Evolutionary conservation across 495 filamentous ascomycete species (phyloP), one percentile per base, ranked within the genome.

Genomic region (Penicillium mononematosum): DNA sequence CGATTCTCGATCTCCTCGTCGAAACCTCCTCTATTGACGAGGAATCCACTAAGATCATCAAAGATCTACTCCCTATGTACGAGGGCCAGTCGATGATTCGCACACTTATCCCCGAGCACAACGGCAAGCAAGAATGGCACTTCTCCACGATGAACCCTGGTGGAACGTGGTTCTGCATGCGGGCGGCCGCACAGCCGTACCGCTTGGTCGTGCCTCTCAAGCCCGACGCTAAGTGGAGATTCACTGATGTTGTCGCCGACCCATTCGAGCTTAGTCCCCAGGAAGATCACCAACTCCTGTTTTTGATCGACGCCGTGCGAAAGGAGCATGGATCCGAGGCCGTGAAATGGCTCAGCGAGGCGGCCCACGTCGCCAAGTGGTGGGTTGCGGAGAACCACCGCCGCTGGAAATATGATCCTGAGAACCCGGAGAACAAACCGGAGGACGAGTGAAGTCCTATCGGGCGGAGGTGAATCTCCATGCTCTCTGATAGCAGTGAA

Each of bases 61-160:
- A 60, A 14, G 62, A 74, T 24, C 58, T 78, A 2, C 58, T 74
- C 9, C 63, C 68, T n/a, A 55, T 74, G 39, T 77, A 76, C 54
- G 72, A 77, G 56, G 75, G 75, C 24, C 74, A 78, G 47, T 76
- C 73, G 0, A 59, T 78, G 24, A 46, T 65, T 3, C 74, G 75
- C 14, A 39, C 58, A 1, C 59, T 60, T 20, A 55, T 62, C 19
- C 50, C 55, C 6, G 61, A 66, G 17, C n/a, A 62, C 19, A 47
- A 64, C 10, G 56, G 56, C 22, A 54, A 56, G 32, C 64, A 65
- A 50, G 60, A 68, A 27, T 78, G 74, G 74, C 72, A 76, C 17
- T 74, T 78, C 58, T 66, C 66, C 25, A 71, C 72, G 36, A 69
- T 78, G 44, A 77, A 77, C 47, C 68, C 75, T 0, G 75, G 75